Evolutionary conservation across 1,284 basidiomycete species (phyloP), one percentile per base, ranked within the genome.

Genomic region (Phellopilus nigrolimitatus): DNA sequence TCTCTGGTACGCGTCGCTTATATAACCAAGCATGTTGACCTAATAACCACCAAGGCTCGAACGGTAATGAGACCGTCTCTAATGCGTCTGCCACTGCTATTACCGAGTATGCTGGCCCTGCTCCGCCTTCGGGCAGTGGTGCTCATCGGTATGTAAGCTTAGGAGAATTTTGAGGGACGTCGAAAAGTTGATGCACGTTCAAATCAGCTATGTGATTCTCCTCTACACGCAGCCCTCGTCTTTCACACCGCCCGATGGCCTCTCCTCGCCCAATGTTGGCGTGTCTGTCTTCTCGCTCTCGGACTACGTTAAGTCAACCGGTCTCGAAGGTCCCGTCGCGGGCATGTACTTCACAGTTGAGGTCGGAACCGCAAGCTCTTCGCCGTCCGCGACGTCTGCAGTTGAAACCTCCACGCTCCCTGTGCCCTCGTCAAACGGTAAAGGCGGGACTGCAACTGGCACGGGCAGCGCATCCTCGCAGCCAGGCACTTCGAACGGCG

Each of bases 321-420:
- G 73, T 33, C 69, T 90, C 24, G 79, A 82, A 36, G 62, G 71
- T 36, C 69, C 84, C 55, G 68, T 87, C 56, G 80, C 79, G 36
- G 80, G 78, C 49, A 84, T 74, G 58, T 93, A 90, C 72, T 79
- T 91, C 64, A 80, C 76, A 19, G 88, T 91, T 57, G 79, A 88
- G 64, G 76, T 80, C 61, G 86, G 87, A 38, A 73, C 73, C 2
- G 71, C 76, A 12, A 82, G 79, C 28, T 68, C 63, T 41, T 69
- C 76, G 38, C 63, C 80, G 49, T 67, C 76, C 25, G 59, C 78
- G 15, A 89, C 87, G 30, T 78, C 78, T 24, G 63, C 83, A 10
- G 85, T 89, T 22, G 69, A 79, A 55, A 75, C 79, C 17, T 74
- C 80, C 30, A 87, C 84, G 2, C 71, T 88, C 28, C 59, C 71